Evolutionary conservation across 768 basidiomycete genomes (phyloP), one percentile per base, ranked within the genome.

Genomic region (Dacryopinax spathularia): DNA sequence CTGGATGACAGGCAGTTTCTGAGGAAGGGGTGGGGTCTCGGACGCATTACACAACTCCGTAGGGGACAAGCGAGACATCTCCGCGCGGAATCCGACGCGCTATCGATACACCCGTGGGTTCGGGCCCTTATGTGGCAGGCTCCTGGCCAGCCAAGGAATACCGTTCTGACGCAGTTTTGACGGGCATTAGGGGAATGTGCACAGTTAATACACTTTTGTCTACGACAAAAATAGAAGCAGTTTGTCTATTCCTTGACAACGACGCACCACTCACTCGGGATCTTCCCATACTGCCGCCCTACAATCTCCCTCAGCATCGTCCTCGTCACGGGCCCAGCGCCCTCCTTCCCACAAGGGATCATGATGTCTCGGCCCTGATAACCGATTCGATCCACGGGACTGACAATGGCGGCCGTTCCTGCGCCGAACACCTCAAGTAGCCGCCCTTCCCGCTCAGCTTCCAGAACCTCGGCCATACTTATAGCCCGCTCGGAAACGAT

Each of bases 241-340:
- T 6, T 22, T 18, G 5, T 18, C 39, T 22, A 15, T 18, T 41
- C 39, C 39, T 41, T 6, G 39, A 41, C 73, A 29, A 74, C 41
- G n/a, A 74, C 70, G 63, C 68, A 69, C 74, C 74, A 75, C 44
- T 70, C 69, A 60, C 73, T 72, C 62, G 71, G 71, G 43, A 72
- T 68, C 66, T 69, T 68, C 10, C 74, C 74, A 56, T 71, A 71
- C 68, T 75, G 74, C 44, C 74, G 73, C 33, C 66, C 72, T 31
- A 66, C 65, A 34, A 75, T 71, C 25, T 69, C 65, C 48, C 69
- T 69, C 33, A 72, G 63, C 39, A 74, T 68, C 13, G 67, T 71
- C 61, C 71, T 68, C 6, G 74, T 72, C 62, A 74, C 71, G 13
- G 65, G 63, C 0, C 74, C 74, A 34, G 74, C 44, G 5, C 73